Base-by-base conservation (phyloP, 2,329 filamentous ascomycete genomes). In the Myriosclerotinia curreyana region DNA sequence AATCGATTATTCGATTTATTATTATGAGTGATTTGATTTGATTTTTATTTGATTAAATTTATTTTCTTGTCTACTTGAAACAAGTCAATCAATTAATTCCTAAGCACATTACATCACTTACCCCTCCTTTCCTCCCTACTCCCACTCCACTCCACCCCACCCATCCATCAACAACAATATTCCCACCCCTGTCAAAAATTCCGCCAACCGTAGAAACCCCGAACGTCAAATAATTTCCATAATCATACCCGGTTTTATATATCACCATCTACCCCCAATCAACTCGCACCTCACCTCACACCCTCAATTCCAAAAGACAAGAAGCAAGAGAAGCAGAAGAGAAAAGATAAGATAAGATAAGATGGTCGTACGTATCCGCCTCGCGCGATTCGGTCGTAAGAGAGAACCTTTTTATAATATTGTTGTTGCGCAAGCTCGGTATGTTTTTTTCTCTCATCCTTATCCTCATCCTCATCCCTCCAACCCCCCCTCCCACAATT, bases 321-420 rank as follows among this genome's bases (percentile, higher is more conserved):
- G 28, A 31, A 31, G 28, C 1, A 25, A 66, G 83, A 71, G 61
- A 96, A 51, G 28, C 28, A 51, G 17, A n/a, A 36, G 14, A 22
- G 12, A 17, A 5, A 38, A 22, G 9, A n/a, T n/a, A 34, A 12
- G 36, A n/a, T 5, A 46, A 66, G 83, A n/a, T n/a, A n/a, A 72
- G 60, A 96, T 99, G 95, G 94, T 98, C 67, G 83, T 99, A 74
- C 90, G 90, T 77, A 95, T 99, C 77, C 89, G 95, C 66, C 87
- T 99, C 71, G 91, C 95, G 72, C 93, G 95, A 77, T 96, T 98
- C 77, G 92, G 93, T 75, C 91, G 89, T 77, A 86, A 85, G 69
- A 93, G 96, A 76, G 77, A 85, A n/a, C 94, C 95, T 2, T 89
- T 97, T 72, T 99, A 96, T 83, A 99, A 99, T 80, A 97, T 99